Evolutionary conservation across 2,329 filamentous ascomycete species (phyloP).

Genomic region (Aspergillus fumigatus): DNA sequence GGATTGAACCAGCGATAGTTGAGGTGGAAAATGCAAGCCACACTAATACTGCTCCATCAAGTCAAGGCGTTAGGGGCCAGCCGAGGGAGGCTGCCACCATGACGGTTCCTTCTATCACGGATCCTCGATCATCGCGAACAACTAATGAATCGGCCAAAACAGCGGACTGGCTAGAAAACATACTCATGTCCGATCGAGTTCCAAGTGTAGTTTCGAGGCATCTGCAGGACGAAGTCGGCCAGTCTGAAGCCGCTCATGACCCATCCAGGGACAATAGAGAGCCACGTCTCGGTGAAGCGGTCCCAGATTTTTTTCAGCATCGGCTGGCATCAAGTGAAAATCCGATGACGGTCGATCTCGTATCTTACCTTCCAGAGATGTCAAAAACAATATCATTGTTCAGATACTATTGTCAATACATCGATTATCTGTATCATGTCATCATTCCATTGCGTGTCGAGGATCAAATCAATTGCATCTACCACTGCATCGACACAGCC

Average conservation of each 20-base stretch:
- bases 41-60: not conserved
- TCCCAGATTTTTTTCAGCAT: not conserved
- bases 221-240: slow-evolving; percentile 10
- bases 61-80: no score
- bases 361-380: slow-evolving; percentile 24
- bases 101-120: not conserved
- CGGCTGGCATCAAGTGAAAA: slow-evolving; percentile 15
- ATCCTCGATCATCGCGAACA: not conserved
- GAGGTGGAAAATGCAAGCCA: not conserved
- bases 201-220: slow-evolving; percentile 17
- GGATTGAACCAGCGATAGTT: no score
- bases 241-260: slow-evolving; percentile 1
- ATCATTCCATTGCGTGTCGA: slow-evolving; percentile 24
- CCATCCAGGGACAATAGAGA: slow-evolving; percentile 2
- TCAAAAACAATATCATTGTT: slow-evolving; percentile 28
- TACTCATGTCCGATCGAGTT: slow-evolving; percentile 26
- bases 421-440: slow-evolving; percentile 36
- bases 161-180: slow-evolving; percentile 26
- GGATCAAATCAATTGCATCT: slow-evolving; percentile 26
- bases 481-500: slow-evolving; percentile 19
- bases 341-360: slow-evolving; percentile 17
- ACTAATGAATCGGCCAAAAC: slow-evolving; percentile 20
- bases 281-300: not conserved
- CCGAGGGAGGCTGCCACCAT: not conserved
- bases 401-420: slow-evolving; percentile 29